phyloP scores from a whole-genome alignment of 2,329 filamentous ascomycete species.

The Beauveria caledonica region DNA sequence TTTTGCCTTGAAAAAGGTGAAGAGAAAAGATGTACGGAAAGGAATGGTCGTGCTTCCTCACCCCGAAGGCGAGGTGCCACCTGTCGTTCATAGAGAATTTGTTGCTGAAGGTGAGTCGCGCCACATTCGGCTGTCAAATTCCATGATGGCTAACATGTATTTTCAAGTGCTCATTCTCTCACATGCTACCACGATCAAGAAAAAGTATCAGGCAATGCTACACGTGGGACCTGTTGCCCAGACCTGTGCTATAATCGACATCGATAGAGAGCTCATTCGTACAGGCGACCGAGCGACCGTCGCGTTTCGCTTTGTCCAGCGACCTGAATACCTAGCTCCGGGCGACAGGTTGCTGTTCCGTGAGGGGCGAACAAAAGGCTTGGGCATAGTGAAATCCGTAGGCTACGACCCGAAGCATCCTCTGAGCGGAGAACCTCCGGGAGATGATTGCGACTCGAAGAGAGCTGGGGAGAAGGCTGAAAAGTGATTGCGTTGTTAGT shows the following conservation, averaged over 20 bases:
- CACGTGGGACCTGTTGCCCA: slow-evolving; percentile 93
- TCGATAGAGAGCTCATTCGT: slow-evolving; percentile 90
- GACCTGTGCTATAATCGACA: slow-evolving; percentile 94
- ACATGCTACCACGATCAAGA: slow-evolving; percentile 94
- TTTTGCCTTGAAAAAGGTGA: slow-evolving; percentile 80
- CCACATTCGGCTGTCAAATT: background rate
- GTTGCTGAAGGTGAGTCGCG: slow-evolving; percentile 58
- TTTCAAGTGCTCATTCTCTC: slow-evolving; percentile 78
- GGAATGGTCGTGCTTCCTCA: slow-evolving; percentile 95
- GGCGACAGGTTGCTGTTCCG: slow-evolving; percentile 89
- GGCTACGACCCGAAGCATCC: slow-evolving; percentile 63
- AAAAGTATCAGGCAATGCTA: slow-evolving; percentile 95
- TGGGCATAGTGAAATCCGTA: slow-evolving; percentile 87
- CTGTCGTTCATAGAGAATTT: slow-evolving; percentile 67
- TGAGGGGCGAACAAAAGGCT: slow-evolving; percentile 87
- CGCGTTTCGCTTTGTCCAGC: slow-evolving; percentile 88
- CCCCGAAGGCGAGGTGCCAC: slow-evolving; percentile 59
- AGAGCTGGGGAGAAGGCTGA: background rate
- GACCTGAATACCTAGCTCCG: slow-evolving; percentile 83
- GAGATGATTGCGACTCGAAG: background rate
- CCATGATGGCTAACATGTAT: background rate
- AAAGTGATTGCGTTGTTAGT: background rate
- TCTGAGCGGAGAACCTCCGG: background rate
- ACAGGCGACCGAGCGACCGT: slow-evolving; percentile 92
- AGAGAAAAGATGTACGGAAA: slow-evolving; percentile 88